Base-by-base conservation (phyloP, 139 green algal species). In the Closterium sp. region DNA sequence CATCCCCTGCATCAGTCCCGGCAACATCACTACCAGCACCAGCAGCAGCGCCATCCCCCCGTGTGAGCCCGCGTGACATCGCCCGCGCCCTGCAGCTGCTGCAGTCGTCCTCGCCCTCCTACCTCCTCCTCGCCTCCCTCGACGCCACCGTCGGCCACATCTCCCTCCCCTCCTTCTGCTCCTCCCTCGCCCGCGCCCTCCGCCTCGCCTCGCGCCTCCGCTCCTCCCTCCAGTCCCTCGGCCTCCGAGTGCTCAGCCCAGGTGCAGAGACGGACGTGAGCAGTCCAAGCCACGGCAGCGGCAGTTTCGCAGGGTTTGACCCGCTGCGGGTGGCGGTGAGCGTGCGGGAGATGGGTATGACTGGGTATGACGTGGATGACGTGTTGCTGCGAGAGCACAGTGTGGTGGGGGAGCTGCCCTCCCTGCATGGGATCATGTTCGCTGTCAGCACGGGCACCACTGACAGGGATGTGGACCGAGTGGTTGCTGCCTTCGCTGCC, bases 121-220 rank as follows among this genome's bases (percentile, higher is more conserved):
- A 99, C 94, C 76, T 99, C 30, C 94, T 99, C 28, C 94, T 99
- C 94, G 94, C 96, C 3, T 99, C 97, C 0, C 93, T 99, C 43
- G 97, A 99, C 87, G 97, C 96, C 0, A 98, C 98, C 34, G n/a
- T 89, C 88, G 31, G 36, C 87, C 35, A 94, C 90, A 31, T 94
- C 9, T 66, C 69, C 34, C n/a, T 10, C 25, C 33, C 33, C 69
- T 28, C 33, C 19, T 28, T 28, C 23, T 16, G 9, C 81, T 28
- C 87, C 23, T 7, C 28, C 21, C 81, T 93, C 66, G 32, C 31
- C 0, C 32, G 7, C 6, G 91, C 81, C 28, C 32, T 93, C 55
- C 32, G 64, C 33, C 33, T 93, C 19, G 91, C 91, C 7, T 4
- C 32, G 6, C 28, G 32, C 33, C 28, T 34, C 28, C 33, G 91